Evolutionary conservation across 805 yeast genomes (phyloP).

Genomic region (Zygoascus bituminiphila): DNA sequence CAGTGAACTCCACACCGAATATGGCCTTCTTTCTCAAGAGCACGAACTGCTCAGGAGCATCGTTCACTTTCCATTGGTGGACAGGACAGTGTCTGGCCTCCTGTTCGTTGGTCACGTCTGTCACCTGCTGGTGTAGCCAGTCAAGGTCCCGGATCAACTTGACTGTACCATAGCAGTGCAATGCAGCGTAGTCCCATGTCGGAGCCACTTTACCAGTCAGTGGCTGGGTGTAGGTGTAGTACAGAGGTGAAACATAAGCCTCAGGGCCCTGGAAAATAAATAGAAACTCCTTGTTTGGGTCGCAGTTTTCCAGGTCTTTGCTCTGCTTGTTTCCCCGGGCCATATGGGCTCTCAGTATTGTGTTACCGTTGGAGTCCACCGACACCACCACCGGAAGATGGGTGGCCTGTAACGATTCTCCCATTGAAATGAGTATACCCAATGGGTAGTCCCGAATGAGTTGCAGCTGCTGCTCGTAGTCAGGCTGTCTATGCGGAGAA

Average conservation of each 20-base stretch:
- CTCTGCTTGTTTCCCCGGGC: constrained; percentile 48
- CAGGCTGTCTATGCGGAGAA: background rate
- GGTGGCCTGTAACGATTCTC: constrained; percentile 34
- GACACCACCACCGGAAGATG: constrained; percentile 41
- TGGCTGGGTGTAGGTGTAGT: constrained; percentile 45
- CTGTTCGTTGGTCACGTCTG: constrained; percentile 38
- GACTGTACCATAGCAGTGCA: constrained; percentile 47
- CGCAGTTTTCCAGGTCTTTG: constrained; percentile 23
- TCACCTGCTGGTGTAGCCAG: constrained; percentile 39
- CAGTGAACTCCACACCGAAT: constrained; percentile 47
- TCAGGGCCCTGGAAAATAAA: constrained; percentile 46
- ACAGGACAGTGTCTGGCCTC: constrained; percentile 34
- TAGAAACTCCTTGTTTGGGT: constrained; percentile 29
- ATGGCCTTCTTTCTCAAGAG: constrained; percentile 41
- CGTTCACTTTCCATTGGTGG: constrained; percentile 42
- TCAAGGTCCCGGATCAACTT: constrained; percentile 36
- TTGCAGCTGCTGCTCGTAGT: constrained; percentile 5
- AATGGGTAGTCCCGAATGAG: constrained; percentile 43
- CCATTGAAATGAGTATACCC: constrained; percentile 38
- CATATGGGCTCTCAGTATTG: constrained; percentile 42
- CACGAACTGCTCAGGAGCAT: constrained; percentile 46
- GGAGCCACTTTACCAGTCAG: constrained; percentile 55
- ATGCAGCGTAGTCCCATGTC: constrained; percentile 60
- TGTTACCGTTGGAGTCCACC: constrained; percentile 27
- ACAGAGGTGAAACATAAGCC: constrained; percentile 47